Evolutionary conservation across 2,329 filamentous ascomycete species (phyloP).

Genomic region (Aspergillaceae sp.): DNA sequence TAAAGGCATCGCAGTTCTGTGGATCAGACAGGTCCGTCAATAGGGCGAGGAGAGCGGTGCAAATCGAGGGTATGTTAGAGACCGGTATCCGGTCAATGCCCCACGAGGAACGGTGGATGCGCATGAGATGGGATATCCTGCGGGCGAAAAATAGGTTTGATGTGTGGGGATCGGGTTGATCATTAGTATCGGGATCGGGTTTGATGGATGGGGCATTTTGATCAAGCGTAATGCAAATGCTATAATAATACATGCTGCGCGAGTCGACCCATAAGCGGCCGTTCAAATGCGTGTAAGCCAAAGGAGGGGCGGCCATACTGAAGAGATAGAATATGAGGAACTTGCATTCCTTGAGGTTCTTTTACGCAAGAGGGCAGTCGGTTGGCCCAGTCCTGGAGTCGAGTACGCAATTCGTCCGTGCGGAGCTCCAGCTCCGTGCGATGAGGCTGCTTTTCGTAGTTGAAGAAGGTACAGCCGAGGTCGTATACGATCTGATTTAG

Average conservation of each 20-base stretch:
- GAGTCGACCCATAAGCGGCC: too few relatives aligned
- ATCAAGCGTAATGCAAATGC: conserved; percentile 8
- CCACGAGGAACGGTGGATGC: conserved; percentile 21
- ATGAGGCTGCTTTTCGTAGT: conserved; percentile 3
- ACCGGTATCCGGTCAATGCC: conserved; percentile 24
- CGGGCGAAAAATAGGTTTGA: conserved; percentile 15
- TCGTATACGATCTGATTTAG: conserved; percentile 15
- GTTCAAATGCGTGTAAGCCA: neutral
- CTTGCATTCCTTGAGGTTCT: conserved; percentile 3
- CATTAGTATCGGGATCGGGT: neutral
- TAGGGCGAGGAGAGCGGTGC: conserved; percentile 20
- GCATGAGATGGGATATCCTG: conserved; percentile 18
- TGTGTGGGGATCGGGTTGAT: conserved; percentile 8
- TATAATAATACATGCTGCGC: conserved; percentile 31
- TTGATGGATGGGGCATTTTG: neutral
- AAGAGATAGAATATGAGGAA: conserved; percentile 16
- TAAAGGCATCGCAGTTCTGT: conserved; percentile 16
- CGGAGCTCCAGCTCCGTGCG: conserved; percentile 7
- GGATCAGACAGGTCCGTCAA: conserved; percentile 16
- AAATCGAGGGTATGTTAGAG: conserved; percentile 22
- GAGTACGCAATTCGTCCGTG: conserved; percentile 9
- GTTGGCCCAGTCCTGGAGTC: conserved; percentile 11
- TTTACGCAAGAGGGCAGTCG: conserved; percentile 8
- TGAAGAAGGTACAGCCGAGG: conserved; percentile 10
- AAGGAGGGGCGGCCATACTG: conserved; percentile 10